Base-by-base conservation (phyloP, 73 alveolate species). In the Stentor roeselii region DNA sequence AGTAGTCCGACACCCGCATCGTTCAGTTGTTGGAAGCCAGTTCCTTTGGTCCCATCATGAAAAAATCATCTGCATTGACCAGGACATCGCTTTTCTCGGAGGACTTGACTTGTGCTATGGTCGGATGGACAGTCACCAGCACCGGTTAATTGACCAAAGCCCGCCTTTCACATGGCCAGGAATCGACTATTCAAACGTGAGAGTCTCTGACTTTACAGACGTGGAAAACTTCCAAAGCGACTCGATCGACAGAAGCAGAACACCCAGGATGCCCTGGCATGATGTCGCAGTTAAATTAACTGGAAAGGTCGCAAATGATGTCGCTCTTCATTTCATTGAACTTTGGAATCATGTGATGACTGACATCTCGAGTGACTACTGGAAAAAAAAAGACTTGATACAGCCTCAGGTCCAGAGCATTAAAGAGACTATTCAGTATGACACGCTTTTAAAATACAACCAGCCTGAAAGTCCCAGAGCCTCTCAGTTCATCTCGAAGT, bases 31-130 rank as follows among this genome's bases (percentile, higher is more conserved):
- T 2, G 84, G 84, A 6, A 31, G 82, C 0, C 93, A 89, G 32
- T 78, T 89, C 27, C 80, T 94, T 60, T 97, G 99, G 99, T 83
- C 97, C 39, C 99, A 97, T 91, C 99, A 97, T 86, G 99, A 95
- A 75, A 97, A 97, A 90, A 84, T 97, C 80, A 97, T 94, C 3
- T 93, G 95, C 31, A 90, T 97, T 15, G 99, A 97, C 87, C 93
- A 96, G 60, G 67, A 86, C 76, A 86, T 95, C 3, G 99, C 94
- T 2, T 97, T 94, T 88, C 80, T 97, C 38, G 99, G 99, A 50
- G 99, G 99, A 31, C 80, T 97, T n/a, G 99, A 97, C 85, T 84
- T 97, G 50, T 97, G 99, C 84, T 94, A 88, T 90, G 99, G 99
- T 0, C 84, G 99, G 87, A 93, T 92, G 94, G 99, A 97, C 85